Conservation (phyloP, 495 filamentous ascomycete species). For the Talaromyces ruber region DNA sequence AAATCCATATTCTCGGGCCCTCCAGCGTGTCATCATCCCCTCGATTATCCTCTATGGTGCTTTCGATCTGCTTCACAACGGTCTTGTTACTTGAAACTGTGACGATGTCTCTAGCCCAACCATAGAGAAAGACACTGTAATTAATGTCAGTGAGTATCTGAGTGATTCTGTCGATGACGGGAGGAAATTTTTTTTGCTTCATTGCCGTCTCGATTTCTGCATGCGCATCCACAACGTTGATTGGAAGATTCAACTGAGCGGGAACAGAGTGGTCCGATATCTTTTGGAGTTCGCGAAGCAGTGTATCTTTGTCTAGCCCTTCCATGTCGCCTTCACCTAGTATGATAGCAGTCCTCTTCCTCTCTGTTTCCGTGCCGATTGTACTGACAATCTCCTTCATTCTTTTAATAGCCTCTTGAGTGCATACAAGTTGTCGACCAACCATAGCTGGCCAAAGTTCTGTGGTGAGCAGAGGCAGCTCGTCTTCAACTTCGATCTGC, state of each 20-base stretch:
- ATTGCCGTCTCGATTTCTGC: constrained; percentile 20
- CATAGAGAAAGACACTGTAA: constrained; percentile 57
- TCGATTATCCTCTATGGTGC: constrained; percentile 34
- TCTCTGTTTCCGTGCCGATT: constrained; percentile 58
- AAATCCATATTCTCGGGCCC: constrained; percentile 54
- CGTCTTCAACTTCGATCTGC: constrained; percentile 58
- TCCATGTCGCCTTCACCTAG: constrained; percentile 27
- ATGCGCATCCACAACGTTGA: constrained; percentile 33
- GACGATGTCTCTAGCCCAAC: constrained; percentile 50
- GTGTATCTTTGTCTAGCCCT: constrained; percentile 15
- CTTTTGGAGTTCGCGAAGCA: constrained; percentile 33
- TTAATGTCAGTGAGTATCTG: constrained; percentile 53
- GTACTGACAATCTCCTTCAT: constrained; percentile 60
- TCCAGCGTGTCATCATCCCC: constrained; percentile 27
- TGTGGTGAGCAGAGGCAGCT: constrained; percentile 48
- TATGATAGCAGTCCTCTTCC: constrained; percentile 44
- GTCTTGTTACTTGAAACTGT: constrained; percentile 62
- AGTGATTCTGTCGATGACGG: constrained; percentile 28
- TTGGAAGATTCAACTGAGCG: constrained; percentile 38
- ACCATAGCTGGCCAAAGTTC: constrained; percentile 57
- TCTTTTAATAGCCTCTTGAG: constrained; percentile 49
- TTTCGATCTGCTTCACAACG: constrained; percentile 55
- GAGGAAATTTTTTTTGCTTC: constrained; percentile 23
- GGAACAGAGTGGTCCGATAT: constrained; percentile 46
- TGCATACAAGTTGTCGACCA: constrained; percentile 48